Evolutionary conservation across 768 basidiomycete species (phyloP), one percentile per base, ranked within the genome.

Genomic region (Rhodosporidiobolus odoratus): DNA sequence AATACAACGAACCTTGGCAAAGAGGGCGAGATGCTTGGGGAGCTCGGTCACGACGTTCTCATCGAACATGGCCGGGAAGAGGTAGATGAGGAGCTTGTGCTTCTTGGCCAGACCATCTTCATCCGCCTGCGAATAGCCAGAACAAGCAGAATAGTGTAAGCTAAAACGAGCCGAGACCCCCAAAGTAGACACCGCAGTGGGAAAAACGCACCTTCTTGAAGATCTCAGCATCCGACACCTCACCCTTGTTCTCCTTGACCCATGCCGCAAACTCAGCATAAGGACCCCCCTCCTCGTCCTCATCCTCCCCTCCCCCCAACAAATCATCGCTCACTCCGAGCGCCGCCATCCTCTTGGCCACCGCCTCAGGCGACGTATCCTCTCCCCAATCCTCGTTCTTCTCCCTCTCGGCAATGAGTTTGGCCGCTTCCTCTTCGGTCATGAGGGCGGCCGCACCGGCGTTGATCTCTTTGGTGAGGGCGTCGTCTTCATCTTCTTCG

Each of bases 171-270:
- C n/a, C n/a, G n/a, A n/a, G n/a, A n/a, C n/a, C n/a, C n/a, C n/a
- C n/a, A n/a, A n/a, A n/a, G n/a, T n/a, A n/a, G n/a, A n/a, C n/a
- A n/a, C n/a, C n/a, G n/a, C n/a, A n/a, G n/a, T n/a, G n/a, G n/a
- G n/a, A n/a, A n/a, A n/a, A n/a, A n/a, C n/a, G n/a, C n/a, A 89
- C 89, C 82, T 92, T 92, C 81, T 91, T 89, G 82, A 84, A 92
- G 50, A 94, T 85, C 32, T 88, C 86, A 60, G 89, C 83, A 35
- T 86, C 82, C 58, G 84, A 83, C 47, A 80, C 70, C 8, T 77
- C 78, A 25, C 76, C 77, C 7, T 84, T 83, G 7, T 82, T 81
- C 27, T 82, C 82, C 48, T 56, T 21, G 66, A 91, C 83, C 95
- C 94, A 97, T 52, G 82, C 84, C 8, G 90, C 91, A 61, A 98